Evolutionary conservation across 106 monocot genomes (phyloP).

Genomic region (Gastrodia elata): DNA sequence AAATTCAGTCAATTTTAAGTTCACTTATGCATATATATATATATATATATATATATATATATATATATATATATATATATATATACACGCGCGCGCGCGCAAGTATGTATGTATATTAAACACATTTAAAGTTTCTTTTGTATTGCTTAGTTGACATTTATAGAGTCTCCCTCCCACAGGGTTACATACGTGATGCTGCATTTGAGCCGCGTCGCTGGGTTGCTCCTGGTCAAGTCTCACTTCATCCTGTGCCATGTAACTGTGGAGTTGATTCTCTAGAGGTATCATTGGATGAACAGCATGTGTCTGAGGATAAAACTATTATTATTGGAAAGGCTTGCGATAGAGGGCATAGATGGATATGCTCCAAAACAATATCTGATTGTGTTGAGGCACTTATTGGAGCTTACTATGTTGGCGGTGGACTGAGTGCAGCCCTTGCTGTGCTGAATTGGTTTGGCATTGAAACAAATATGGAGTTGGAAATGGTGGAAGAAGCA

Average conservation of each 20-base stretch:
- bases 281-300: constrained; percentile 20
- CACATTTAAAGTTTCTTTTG: neutral
- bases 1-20: too few species aligned
- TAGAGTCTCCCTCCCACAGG: constrained; percentile 24
- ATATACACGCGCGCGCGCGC: too few species aligned
- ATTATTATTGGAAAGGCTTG: constrained; percentile 70
- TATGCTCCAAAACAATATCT: constrained; percentile 92
- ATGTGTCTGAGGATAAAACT: constrained; percentile 29
- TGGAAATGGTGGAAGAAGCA: constrained; percentile 39
- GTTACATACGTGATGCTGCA: constrained; percentile 81
- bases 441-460: constrained; percentile 74
- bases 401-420: constrained; percentile 84
- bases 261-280: constrained; percentile 29
- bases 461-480: constrained; percentile 34
- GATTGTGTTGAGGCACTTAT: constrained; percentile 95
- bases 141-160: neutral
- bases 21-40: too few species aligned
- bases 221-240: constrained; percentile 67
- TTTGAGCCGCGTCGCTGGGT: constrained; percentile 89
- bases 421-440: constrained; percentile 61
- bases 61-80: too few species aligned
- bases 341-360: constrained; percentile 85
- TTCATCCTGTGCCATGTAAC: constrained; percentile 51
- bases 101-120: too few species aligned
- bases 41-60: too few species aligned